Percentiles rank a stretch among this genome's conserved stretches.
These are phyloP conservation scores for Eucalyptus pumila DNA, from an alignment of 345 rosid genomes.

Conservation along the genomic window DNA sequence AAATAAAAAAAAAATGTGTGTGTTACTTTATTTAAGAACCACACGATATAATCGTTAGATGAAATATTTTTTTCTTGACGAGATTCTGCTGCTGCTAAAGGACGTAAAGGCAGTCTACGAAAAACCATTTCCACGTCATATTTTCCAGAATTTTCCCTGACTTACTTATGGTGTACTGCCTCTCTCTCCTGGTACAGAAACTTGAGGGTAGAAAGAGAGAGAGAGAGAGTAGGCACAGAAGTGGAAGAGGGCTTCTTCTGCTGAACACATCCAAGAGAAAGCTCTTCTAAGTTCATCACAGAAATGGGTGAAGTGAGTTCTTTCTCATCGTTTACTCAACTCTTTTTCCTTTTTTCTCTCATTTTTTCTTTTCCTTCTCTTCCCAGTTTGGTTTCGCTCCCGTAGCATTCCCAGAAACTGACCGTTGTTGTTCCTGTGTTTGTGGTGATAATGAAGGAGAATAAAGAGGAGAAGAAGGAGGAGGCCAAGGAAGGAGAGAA, in stretches of 20 bases:
- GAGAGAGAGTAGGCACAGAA: not conserved
- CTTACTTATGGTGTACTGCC: not conserved
- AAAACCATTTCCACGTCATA: constrained; percentile 16
- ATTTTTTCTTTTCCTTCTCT: not conserved
- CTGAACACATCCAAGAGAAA: not conserved
- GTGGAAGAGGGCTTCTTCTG: not conserved
- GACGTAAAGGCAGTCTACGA: not conserved
- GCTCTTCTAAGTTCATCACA: not conserved
- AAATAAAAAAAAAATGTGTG: not conserved
- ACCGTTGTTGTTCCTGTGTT: not conserved
- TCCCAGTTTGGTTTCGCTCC: not conserved
- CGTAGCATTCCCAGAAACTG: not conserved
- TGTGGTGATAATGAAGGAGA: not conserved
- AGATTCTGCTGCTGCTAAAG: constrained; percentile 12
- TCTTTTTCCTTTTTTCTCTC: not conserved
- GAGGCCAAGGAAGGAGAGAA: constrained; percentile 3
- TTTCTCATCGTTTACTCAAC: not conserved
- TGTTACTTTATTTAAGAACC: not conserved
- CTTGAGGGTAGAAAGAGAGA: not conserved
- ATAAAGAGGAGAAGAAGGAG: not conserved
- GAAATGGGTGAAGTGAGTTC: constrained; percentile 45
- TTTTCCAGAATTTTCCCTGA: not conserved
- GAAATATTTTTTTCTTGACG: not conserved
- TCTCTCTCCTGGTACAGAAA: not conserved
- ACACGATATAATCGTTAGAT: not conserved